Conservation (phyloP, 306 rosid species). For the Vicia faba region DNA sequence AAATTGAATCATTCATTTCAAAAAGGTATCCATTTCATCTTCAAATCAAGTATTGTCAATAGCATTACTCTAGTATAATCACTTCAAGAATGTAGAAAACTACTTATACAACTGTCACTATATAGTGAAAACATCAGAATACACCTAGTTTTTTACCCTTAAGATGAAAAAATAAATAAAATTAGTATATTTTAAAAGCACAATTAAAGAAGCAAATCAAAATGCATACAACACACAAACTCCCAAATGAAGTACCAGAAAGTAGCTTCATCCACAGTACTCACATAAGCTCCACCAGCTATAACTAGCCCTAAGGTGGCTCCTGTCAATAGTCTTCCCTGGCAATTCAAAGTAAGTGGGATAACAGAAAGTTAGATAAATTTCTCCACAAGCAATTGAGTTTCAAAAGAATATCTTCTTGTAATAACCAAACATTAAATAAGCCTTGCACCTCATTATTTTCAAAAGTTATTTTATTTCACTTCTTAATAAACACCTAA, state of each 20-base stretch:
- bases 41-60: conserved; percentile 17
- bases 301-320: conserved; percentile 79
- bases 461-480: background rate
- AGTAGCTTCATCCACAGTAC: conserved; percentile 99
- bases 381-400: background rate
- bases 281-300: conserved; percentile 96
- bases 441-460: background rate
- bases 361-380: conserved; percentile 1
- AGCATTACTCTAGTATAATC: background rate
- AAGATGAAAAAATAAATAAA: conserved; percentile 1
- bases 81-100: conserved; percentile 24
- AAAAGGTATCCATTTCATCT: conserved; percentile 20
- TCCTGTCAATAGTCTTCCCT: conserved; percentile 86
- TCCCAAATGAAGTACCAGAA: conserved; percentile 78
- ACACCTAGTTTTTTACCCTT: background rate
- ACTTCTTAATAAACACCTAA: background rate
- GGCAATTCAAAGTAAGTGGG: conserved; percentile 43
- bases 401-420: background rate
- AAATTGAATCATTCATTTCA: conserved; percentile 37
- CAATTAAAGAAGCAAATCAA: conserved; percentile 22
- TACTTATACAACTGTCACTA: conserved; percentile 6
- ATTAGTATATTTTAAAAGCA: background rate
- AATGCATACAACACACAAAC: conserved; percentile 37
- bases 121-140: background rate
- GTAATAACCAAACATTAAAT: background rate